Evolutionary conservation across 208 protist genomes (phyloP).

Genomic region (Crithidia thermophila): DNA sequence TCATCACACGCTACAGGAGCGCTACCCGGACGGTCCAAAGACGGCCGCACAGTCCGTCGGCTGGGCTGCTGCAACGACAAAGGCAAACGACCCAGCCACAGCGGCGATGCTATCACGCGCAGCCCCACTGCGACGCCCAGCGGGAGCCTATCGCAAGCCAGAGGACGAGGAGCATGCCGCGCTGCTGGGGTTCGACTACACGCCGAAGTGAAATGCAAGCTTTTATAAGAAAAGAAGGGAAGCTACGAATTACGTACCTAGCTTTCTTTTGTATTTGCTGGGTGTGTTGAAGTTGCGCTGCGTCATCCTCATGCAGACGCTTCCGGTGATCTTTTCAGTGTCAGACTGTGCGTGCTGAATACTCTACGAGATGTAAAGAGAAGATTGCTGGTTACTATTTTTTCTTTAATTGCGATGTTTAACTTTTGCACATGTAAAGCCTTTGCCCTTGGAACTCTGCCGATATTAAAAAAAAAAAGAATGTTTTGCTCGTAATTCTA

Average conservation of each 20-base stretch:
- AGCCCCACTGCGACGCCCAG: background rate
- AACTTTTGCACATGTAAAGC: too few species aligned
- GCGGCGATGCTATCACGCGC: background rate
- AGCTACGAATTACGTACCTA: too few species aligned
- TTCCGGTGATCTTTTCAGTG: too few species aligned
- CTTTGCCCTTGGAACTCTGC: too few species aligned
- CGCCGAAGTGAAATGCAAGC: conserved; percentile 39
- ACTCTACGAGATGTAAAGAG: too few species aligned
- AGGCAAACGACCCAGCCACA: background rate
- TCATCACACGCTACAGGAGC: conserved; percentile 38
- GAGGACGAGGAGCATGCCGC: conserved; percentile 67
- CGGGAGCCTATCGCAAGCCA: conserved; percentile 46
- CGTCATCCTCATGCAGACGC: too few species aligned
- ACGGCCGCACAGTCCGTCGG: conserved; percentile 62
- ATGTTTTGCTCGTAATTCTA: too few species aligned
- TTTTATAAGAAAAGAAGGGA: background rate
- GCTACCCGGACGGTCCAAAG: conserved; percentile 45
- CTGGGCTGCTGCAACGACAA: conserved; percentile 33
- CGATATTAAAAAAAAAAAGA: too few species aligned
- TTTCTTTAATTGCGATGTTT: too few species aligned
- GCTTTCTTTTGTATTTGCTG: background rate
- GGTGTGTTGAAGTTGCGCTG: too few species aligned
- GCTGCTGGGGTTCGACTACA: conserved; percentile 59
- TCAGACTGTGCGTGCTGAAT: too few species aligned
- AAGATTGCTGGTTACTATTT: too few species aligned